phyloP scores from a whole-genome alignment of 495 filamentous ascomycete species.

The Aspergillus incahuasiensis region DNA sequence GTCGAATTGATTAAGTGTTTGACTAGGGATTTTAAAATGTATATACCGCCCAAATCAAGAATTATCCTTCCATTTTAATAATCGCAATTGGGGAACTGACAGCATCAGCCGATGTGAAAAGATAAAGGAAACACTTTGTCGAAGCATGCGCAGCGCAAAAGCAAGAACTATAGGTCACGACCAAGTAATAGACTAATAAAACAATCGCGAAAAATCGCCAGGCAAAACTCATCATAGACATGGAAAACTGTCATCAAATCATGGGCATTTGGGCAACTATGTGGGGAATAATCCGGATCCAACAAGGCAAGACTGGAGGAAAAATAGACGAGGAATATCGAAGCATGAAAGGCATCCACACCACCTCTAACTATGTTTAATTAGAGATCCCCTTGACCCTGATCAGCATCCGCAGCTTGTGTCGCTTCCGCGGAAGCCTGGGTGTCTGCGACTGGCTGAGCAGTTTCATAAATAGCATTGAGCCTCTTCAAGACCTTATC shows the following conservation, averaged over 20 bases:
- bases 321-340: conserved; percentile 13
- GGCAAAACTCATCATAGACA: conserved; percentile 12
- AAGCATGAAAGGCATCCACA: conserved; percentile 1
- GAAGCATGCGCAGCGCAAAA: background rate
- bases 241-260: conserved; percentile 21
- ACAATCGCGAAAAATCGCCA: conserved; percentile 1
- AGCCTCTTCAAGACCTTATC: conserved; percentile 74
- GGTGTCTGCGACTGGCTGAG: conserved; percentile 38
- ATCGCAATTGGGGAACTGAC: background rate
- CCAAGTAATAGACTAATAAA: conserved; percentile 15
- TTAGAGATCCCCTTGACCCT: conserved; percentile 52
- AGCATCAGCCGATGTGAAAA: background rate
- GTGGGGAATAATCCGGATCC: conserved; percentile 36
- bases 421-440: background rate
- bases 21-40: background rate
- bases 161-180: conserved; percentile 2
- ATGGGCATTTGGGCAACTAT: conserved; percentile 37
- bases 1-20: background rate
- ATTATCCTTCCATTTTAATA: background rate
- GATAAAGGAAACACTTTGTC: background rate
- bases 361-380: background rate
- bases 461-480: conserved; percentile 57
- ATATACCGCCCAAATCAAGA: background rate
- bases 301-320: conserved; percentile 2
- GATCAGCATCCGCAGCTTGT: background rate